phyloP scores from a whole-genome alignment of 495 filamentous ascomycete genomes.

The Neurospora cerealis region DNA sequence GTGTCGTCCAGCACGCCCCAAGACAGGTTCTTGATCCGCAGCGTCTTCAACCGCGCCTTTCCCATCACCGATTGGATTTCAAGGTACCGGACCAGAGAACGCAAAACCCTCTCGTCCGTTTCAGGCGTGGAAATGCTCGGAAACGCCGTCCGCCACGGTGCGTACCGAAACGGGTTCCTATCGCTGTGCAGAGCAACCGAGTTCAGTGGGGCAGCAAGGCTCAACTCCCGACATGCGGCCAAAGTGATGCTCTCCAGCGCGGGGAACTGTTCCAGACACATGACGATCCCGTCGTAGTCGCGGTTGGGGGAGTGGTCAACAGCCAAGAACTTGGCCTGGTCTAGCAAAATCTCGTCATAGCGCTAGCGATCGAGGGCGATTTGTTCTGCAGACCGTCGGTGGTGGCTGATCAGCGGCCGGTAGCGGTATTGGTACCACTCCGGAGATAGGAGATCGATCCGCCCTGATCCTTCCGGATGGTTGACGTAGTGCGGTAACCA shows the following conservation, averaged over 20 bases:
- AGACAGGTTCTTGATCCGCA: neutral
- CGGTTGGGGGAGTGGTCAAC: neutral
- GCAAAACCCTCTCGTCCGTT: neutral
- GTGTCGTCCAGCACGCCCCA: neutral
- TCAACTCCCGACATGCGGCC: neutral
- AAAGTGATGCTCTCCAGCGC: neutral
- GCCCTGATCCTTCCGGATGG: neutral
- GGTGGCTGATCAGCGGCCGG: neutral
- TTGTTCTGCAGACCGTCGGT: neutral
- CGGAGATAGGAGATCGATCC: neutral
- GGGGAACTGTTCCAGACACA: neutral
- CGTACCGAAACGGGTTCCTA: neutral
- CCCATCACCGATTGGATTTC: neutral
- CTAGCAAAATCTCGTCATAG: neutral
- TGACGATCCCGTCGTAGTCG: neutral
- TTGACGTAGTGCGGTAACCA: neutral
- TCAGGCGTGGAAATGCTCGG: neutral
- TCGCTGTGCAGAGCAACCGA: neutral
- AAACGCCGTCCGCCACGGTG: neutral
- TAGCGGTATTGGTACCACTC: neutral
- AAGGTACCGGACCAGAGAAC: neutral
- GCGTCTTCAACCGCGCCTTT: neutral
- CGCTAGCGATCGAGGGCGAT: neutral
- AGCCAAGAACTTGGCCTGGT: neutral
- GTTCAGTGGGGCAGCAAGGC: neutral